Conservation (phyloP, 225 moss, liverwort and hornwort genomes). For the Anthoceros angustus region DNA sequence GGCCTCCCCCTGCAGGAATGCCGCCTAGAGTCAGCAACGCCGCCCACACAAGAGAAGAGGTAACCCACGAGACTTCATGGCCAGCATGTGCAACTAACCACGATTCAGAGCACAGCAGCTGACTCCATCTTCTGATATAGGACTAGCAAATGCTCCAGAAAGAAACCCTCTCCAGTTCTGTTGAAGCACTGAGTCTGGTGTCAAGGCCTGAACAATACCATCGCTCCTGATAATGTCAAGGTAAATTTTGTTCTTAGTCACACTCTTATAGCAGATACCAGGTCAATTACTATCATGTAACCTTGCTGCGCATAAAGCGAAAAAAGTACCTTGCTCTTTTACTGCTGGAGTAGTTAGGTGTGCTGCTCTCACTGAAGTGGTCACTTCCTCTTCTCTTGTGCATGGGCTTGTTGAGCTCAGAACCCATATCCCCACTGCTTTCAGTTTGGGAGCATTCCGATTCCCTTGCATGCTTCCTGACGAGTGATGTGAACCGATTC, state of each 20-base stretch:
- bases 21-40: too few species aligned
- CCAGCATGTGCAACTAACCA: neutral
- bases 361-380: neutral
- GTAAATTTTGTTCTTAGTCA: neutral
- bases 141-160: neutral
- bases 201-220: neutral
- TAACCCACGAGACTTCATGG: neutral
- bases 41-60: too few species aligned
- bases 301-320: too few species aligned
- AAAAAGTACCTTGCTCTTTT: neutral
- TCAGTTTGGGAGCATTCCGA: constrained; percentile 10
- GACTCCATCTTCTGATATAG: constrained; percentile 1
- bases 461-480: constrained; percentile 28
- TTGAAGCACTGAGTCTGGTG: constrained; percentile 1
- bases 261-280: too few species aligned
- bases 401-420: constrained; percentile 7
- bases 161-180: constrained; percentile 2
- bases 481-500: constrained; percentile 30
- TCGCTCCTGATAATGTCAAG: neutral
- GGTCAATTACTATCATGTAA: too few species aligned
- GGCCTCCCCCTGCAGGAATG: too few species aligned
- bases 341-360: neutral
- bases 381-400: constrained; percentile 5
- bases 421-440: constrained; percentile 6
- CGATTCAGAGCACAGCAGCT: neutral